phyloP scores from a whole-genome alignment of 1,284 basidiomycete genomes.

The Pterulicium gracile region DNA sequence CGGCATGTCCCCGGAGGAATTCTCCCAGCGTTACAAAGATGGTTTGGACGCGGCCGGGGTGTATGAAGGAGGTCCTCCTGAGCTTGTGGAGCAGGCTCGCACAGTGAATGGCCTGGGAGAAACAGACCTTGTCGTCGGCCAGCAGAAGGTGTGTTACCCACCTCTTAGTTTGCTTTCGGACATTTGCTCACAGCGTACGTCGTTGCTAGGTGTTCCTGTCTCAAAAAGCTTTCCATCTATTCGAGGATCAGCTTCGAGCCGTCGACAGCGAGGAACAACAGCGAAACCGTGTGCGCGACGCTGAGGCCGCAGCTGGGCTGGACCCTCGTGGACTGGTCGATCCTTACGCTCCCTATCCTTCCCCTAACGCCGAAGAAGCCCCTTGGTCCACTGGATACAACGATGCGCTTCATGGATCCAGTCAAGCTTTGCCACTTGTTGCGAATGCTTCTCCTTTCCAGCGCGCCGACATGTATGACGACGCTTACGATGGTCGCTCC shows the following conservation, averaged over 20 bases:
- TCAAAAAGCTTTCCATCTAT: slow-evolving; percentile 76
- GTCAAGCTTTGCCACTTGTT: slow-evolving; percentile 64
- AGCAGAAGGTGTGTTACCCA: slow-evolving; percentile 56
- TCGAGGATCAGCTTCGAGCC: slow-evolving; percentile 82
- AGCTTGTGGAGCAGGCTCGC: slow-evolving; percentile 49
- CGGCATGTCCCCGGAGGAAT: slow-evolving; percentile 82
- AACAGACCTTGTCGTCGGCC: slow-evolving; percentile 70
- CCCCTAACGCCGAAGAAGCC: slow-evolving; percentile 28
- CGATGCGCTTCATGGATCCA: slow-evolving; percentile 46
- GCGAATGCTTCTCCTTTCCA: slow-evolving; percentile 70
- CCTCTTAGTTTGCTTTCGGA: slow-evolving; percentile 3
- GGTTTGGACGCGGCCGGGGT: slow-evolving; percentile 39
- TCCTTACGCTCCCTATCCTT: slow-evolving; percentile 66
- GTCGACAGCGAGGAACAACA: slow-evolving; percentile 80
- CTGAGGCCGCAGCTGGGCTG: slow-evolving; percentile 67
- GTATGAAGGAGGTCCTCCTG: slow-evolving; percentile 38
- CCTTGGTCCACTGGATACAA: slow-evolving; percentile 36
- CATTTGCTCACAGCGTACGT: slow-evolving; percentile 3
- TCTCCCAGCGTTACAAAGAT: slow-evolving; percentile 72
- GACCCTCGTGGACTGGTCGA: slow-evolving; percentile 60
- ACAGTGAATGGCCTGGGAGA: slow-evolving; percentile 60
- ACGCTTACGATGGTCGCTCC: slow-evolving; percentile 68
- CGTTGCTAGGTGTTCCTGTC: slow-evolving; percentile 75
- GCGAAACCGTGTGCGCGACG: slow-evolving; percentile 61
- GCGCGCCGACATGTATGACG: slow-evolving; percentile 58